Percentiles rank a stretch among this genome's conserved stretches.
Evolutionary conservation across 2,329 filamentous ascomycete genomes (phyloP).

Genomic region (Leptographium galeiforme): DNA sequence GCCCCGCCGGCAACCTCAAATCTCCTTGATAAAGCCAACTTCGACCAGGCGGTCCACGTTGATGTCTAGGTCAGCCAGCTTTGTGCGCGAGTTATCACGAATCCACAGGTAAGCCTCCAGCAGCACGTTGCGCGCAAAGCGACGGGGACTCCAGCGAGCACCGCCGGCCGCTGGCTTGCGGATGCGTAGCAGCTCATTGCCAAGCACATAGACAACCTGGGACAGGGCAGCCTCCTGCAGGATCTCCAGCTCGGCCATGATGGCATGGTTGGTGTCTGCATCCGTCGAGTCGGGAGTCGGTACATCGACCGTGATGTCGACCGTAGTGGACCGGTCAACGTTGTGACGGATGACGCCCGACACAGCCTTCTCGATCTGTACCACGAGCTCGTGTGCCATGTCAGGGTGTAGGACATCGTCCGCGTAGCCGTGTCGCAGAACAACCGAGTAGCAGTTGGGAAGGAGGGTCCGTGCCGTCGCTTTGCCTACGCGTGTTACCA

Average conservation of each 20-base stretch:
- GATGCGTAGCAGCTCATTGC: slow-evolving; percentile 48
- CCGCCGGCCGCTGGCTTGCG: slow-evolving; percentile 12
- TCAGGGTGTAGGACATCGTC: slow-evolving; percentile 56
- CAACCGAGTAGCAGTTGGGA: slow-evolving; percentile 53
- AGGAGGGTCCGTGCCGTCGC: slow-evolving; percentile 17
- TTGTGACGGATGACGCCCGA: slow-evolving; percentile 16
- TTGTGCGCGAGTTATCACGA: slow-evolving; percentile 50
- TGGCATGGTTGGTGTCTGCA: not conserved
- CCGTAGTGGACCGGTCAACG: not conserved
- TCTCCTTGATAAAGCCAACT: slow-evolving; percentile 57
- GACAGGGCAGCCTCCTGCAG: slow-evolving; percentile 29
- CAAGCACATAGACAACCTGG: slow-evolving; percentile 43
- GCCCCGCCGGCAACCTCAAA: slow-evolving; percentile 21
- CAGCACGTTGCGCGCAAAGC: slow-evolving; percentile 28
- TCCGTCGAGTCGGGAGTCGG: not conserved
- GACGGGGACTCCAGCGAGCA: slow-evolving; percentile 7
- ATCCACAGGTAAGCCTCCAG: slow-evolving; percentile 49
- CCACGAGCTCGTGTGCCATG: slow-evolving; percentile 41
- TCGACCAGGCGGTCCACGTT: slow-evolving; percentile 49
- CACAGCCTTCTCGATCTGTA: slow-evolving; percentile 43
- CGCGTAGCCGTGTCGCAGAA: slow-evolving; percentile 59
- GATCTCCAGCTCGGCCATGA: slow-evolving; percentile 23
- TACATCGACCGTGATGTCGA: not conserved
- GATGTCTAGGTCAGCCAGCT: slow-evolving; percentile 49
- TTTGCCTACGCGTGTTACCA: slow-evolving; percentile 23